Evolutionary conservation across 345 rosid genomes (phyloP).

Genomic region (Ceriops decandra): DNA sequence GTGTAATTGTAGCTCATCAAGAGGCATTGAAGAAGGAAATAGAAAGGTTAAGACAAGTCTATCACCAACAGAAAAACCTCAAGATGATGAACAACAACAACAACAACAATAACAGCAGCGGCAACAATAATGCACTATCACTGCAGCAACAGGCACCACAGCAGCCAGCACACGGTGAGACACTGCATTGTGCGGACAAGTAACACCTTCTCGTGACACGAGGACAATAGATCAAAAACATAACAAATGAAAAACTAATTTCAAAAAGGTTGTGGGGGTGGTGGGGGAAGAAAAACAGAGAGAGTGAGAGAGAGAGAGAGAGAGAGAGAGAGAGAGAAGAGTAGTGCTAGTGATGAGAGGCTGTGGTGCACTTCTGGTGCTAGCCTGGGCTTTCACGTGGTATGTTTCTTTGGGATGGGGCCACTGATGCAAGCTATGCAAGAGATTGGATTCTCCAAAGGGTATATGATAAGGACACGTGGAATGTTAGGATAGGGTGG

Average conservation of each 20-base stretch:
- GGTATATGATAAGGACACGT: conserved; percentile 14
- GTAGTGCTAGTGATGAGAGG: not conserved
- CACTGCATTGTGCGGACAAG: not conserved
- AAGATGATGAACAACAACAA: conserved; percentile 31
- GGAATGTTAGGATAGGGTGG: conserved; percentile 22
- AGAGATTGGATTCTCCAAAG: conserved; percentile 6
- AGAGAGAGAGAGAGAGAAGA: not conserved
- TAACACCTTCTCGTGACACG: not conserved
- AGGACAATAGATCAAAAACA: not conserved
- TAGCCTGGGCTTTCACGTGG: conserved; percentile 34
- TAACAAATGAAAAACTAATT: not conserved
- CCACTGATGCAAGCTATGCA: conserved; percentile 6
- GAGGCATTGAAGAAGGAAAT: conserved; percentile 84
- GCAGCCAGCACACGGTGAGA: not conserved
- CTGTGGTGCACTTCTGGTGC: conserved; percentile 23
- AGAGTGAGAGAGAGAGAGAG: too few relatives aligned
- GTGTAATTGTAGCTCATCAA: conserved; percentile 60
- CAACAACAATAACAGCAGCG: not conserved
- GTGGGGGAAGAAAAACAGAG: not conserved
- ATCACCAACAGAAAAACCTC: conserved; percentile 56
- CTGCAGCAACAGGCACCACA: too few relatives aligned
- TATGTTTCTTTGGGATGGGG: conserved; percentile 27
- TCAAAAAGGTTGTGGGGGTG: not conserved
- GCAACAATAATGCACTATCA: too few relatives aligned
- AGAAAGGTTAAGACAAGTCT: conserved; percentile 76